Evolutionary conservation across 192 early-diverging fungal genomes (phyloP), one percentile per base, ranked within the genome.

Genomic region (Entophlyctis helioformis): DNA sequence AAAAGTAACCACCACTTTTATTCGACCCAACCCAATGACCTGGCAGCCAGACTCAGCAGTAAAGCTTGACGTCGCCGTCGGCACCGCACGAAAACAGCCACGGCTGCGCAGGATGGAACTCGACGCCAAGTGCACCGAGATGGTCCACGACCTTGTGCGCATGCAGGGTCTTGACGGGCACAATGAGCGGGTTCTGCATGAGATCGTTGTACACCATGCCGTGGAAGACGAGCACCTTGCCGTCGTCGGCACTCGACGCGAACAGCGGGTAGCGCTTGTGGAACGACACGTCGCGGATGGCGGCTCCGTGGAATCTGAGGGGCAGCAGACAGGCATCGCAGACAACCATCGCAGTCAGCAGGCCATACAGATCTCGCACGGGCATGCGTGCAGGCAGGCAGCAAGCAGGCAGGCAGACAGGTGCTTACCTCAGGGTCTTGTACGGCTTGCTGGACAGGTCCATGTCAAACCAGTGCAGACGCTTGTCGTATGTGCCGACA

Each of bases 161-260:
- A 34, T 80, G 76, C 34, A 98, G 63, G 27, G 86, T 86, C 74
- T 95, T 96, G 26, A 98, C 82, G n/a, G 95, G 95, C 28, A 96
- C 91, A 66, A 98, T 91, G 48, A 98, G 66, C 39, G 95, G 95
- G 70, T 98, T 95, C 62, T 85, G 83, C 53, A 96, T 71, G 60
- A 98, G 70, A 63, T 96, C 92, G 46, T 83, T 76, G 64, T 94
- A 98, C 21, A 98, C 95, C 87, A 88, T 96, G 37, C 89, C 90
- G 62, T 98, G 89, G 83, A 96, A 98, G 10, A 98, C 69, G 56
- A 95, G 89, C 7, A 96, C 80, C 21, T 77, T 75, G 25, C 95
- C 88, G 51, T 98, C 95, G 57, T 98, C 93, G 12, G 83, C 80
- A 27, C 81, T 79, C 0, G 87, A 89, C 12, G 88, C 89, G 72